Conservation (phyloP, 2,329 filamentous ascomycete genomes). For the Diaporthe ilicicola region DNA sequence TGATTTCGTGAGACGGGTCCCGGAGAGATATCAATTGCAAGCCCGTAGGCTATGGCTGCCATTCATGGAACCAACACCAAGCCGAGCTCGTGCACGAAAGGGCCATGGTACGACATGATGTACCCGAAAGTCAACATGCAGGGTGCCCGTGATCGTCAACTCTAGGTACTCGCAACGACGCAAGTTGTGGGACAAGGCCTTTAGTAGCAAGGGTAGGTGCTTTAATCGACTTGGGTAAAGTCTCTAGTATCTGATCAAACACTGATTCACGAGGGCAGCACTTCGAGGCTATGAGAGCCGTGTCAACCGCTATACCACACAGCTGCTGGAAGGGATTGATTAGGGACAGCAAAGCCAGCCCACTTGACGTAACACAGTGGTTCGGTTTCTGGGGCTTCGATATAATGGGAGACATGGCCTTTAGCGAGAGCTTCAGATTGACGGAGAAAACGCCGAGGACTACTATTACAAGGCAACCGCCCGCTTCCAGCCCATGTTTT, state of each 20-base stretch:
- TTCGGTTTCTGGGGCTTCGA: conserved; percentile 15
- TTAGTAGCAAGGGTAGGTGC: not conserved
- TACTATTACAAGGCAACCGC: not conserved
- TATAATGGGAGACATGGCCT: conserved; percentile 10
- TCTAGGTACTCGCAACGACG: not conserved
- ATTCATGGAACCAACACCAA: conserved; percentile 37
- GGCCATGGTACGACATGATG: conserved; percentile 36
- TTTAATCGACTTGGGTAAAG: too few species aligned
- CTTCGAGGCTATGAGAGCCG: not conserved
- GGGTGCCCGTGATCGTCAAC: not conserved
- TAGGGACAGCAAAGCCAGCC: not conserved
- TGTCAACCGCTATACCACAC: not conserved
- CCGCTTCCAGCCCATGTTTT: conserved; percentile 1
- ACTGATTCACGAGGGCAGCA: not conserved
- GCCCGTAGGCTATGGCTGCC: conserved; percentile 32
- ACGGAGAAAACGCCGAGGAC: not conserved
- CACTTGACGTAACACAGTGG: conserved; percentile 6
- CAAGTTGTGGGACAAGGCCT: conserved; percentile 6
- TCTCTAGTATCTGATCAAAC: not conserved
- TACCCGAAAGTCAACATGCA: not conserved
- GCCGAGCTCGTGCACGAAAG: conserved; percentile 28
- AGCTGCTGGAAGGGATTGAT: not conserved
- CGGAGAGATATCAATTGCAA: not conserved
- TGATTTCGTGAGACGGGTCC: not conserved
- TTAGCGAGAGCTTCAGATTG: not conserved